Percentiles rank a stretch among this genome's conserved stretches.
phyloP scores from a whole-genome alignment of 306 rosid genomes.

The Mucuna pruriens region DNA sequence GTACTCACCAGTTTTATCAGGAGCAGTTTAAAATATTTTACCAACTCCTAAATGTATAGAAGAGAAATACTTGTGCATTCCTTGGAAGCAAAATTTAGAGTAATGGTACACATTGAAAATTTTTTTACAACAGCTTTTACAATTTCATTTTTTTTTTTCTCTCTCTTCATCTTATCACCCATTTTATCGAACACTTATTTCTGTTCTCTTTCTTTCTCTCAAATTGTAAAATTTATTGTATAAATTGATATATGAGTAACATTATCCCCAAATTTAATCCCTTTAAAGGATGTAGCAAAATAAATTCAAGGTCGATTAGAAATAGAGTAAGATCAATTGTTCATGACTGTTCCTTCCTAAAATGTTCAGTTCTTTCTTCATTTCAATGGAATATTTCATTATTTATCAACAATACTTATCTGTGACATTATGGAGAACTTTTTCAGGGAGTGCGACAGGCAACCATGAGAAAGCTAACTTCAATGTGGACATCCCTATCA shows the following conservation, averaged over 20 bases:
- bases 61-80: too few species aligned
- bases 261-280: background rate
- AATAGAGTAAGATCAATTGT: background rate
- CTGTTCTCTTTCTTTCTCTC: background rate
- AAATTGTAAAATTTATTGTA: background rate
- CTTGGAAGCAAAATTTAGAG: too few species aligned
- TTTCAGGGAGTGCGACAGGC: constrained; percentile 76
- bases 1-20: too few species aligned
- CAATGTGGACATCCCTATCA: constrained; percentile 58
- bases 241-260: background rate
- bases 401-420: background rate
- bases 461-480: constrained; percentile 50
- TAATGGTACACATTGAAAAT: too few species aligned
- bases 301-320: background rate
- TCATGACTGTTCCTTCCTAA: background rate
- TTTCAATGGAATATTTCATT: background rate
- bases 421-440: constrained; percentile 7
- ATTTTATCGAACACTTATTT: background rate
- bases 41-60: too few species aligned
- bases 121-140: background rate
- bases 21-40: too few species aligned
- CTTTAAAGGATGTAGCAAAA: background rate
- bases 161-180: background rate
- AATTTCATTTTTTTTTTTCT: background rate
- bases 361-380: background rate